Percentiles rank a stretch among this genome's conserved stretches.
phyloP scores from a whole-genome alignment of 805 yeast genomes.

The Candida insectorum region DNA sequence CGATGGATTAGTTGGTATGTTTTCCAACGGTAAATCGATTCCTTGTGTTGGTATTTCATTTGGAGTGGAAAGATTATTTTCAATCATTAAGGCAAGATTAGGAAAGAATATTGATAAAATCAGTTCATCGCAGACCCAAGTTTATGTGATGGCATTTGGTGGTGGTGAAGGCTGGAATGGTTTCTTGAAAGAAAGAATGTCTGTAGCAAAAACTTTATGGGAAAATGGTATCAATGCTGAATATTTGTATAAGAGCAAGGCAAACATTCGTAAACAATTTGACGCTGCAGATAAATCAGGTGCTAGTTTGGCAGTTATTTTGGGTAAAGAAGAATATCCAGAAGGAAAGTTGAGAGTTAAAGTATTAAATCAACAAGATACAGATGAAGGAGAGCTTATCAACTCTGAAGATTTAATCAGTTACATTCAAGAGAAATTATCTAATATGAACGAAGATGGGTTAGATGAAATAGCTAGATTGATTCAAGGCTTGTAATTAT shows the following conservation, averaged over 20 bases:
- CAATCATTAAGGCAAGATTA: conserved; percentile 77
- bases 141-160: conserved; percentile 95
- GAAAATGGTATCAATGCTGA: conserved; percentile 85
- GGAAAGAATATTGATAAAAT: conserved; percentile 56
- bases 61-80: conserved; percentile 93
- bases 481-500: conserved; percentile 37
- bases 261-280: conserved; percentile 92
- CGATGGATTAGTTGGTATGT: conserved; percentile 96
- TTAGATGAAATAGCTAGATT: conserved; percentile 63
- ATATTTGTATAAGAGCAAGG: conserved; percentile 87
- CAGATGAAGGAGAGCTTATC: conserved; percentile 81
- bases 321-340: conserved; percentile 91
- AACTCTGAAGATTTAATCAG: conserved; percentile 56
- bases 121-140: conserved; percentile 87
- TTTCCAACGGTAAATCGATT: conserved; percentile 83
- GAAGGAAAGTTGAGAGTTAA: conserved; percentile 83
- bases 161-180: conserved; percentile 98
- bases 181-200: conserved; percentile 87
- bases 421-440: conserved; percentile 39
- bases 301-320: conserved; percentile 83
- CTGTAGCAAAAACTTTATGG: conserved; percentile 81
- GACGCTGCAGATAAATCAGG: conserved; percentile 97
- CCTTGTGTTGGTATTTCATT: conserved; percentile 98
- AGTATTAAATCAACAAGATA: conserved; percentile 78
- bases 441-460: conserved; percentile 45